Percentiles rank a stretch among this genome's conserved stretches.
Conservation (phyloP, 2,329 filamentous ascomycete genomes). For the Ceratocystis cubensis region DNA sequence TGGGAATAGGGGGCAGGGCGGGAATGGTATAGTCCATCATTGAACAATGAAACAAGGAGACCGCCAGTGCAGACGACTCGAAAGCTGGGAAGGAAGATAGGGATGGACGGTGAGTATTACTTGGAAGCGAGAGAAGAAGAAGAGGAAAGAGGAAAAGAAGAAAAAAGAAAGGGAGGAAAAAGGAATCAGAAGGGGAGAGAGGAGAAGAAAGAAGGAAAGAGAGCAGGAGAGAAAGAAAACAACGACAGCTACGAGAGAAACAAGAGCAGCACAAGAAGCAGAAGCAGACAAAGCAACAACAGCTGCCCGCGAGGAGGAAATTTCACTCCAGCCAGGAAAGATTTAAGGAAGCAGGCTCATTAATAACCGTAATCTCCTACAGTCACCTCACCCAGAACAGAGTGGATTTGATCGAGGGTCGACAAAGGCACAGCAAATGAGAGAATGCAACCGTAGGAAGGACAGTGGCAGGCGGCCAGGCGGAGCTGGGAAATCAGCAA, state of each 20-base stretch:
- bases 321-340: not conserved
- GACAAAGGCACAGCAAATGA: constrained; percentile 4
- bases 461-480: not conserved
- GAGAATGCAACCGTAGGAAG: constrained; percentile 3
- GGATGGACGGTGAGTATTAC: not conserved
- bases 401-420: not conserved
- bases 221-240: not conserved
- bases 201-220: not conserved
- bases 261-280: not conserved
- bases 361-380: not conserved
- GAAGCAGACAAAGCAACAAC: not conserved
- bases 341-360: not conserved
- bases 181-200: not conserved
- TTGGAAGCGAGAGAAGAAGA: not conserved
- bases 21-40: constrained; percentile 21
- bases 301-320: not conserved
- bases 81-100: not conserved
- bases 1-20: constrained; percentile 22
- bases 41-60: constrained; percentile 3
- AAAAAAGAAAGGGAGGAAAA: not conserved
- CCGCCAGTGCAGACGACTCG: constrained; percentile 10
- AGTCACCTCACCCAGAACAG: not conserved
- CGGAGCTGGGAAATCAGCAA: not conserved
- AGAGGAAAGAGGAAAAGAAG: constrained; percentile 7
- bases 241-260: not conserved